Evolutionary conservation across 2,329 filamentous ascomycete genomes (phyloP).

Genomic region (Parascedosporium putredinis): DNA sequence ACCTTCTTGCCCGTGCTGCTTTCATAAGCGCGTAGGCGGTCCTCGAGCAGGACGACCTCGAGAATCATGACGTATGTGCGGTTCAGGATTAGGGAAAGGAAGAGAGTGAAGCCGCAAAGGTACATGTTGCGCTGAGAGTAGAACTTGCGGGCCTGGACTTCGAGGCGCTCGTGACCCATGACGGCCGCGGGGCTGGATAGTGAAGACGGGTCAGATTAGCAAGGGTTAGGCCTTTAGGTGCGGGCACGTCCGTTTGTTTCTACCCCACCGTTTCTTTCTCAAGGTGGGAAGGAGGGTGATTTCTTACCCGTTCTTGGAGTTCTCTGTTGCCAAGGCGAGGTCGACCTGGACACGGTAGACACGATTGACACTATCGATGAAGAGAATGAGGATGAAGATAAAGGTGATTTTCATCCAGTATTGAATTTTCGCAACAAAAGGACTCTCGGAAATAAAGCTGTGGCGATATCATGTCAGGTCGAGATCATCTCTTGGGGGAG

Average conservation of each 20-base stretch:
- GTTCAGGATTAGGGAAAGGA: slow-evolving; percentile 97
- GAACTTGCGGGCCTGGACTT: slow-evolving; percentile 98
- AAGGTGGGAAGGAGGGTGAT: not conserved
- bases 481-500: not conserved
- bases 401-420: slow-evolving; percentile 99
- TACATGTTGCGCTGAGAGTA: slow-evolving; percentile 99
- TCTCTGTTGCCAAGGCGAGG: slow-evolving; percentile 60
- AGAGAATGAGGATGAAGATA: slow-evolving; percentile 96
- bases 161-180: slow-evolving; percentile 88
- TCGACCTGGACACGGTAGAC: slow-evolving; percentile 96
- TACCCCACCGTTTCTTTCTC: too few species aligned
- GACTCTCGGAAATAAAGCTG: slow-evolving; percentile 89
- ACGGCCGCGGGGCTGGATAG: slow-evolving; percentile 44
- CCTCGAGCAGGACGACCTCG: slow-evolving; percentile 81
- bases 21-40: slow-evolving; percentile 78
- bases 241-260: too few species aligned
- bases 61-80: slow-evolving; percentile 97
- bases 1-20: slow-evolving; percentile 36
- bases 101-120: slow-evolving; percentile 97
- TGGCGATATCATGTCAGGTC: too few species aligned
- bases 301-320: slow-evolving; percentile 34
- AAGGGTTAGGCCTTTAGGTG: too few species aligned
- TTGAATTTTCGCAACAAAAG: slow-evolving; percentile 77
- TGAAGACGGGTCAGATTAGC: too few species aligned
- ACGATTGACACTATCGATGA: slow-evolving; percentile 89